Evolutionary conservation across 2,329 filamentous ascomycete genomes (phyloP), one percentile per base, ranked within the genome.

Genomic region (Colletotrichum tropicicola): DNA sequence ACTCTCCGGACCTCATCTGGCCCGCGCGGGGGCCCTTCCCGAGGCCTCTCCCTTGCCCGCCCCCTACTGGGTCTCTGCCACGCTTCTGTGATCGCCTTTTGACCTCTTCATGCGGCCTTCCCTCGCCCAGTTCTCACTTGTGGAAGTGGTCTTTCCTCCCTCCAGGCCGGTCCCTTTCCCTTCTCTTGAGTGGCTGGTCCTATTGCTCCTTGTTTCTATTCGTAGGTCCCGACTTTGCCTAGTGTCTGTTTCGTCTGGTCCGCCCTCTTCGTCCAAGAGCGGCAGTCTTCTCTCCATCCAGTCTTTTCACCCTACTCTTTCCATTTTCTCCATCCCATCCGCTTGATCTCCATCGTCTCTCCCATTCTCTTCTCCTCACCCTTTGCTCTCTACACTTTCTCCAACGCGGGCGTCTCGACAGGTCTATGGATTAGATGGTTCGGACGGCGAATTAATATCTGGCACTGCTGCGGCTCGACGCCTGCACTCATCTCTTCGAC

Each of bases 231-330:
- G 62, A 68, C 63, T 70, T 68, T 66, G 69, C 70, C 69, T 73
- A 74, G 75, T 77, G 75, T 72, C 75, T 80, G 77, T 81, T 81
- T 82, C 80, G 79, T 79, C 78, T 76, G 70, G 75, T 77, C 77
- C 75, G 72, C 78, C 74, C 75, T 73, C 66, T 68, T 59, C 57
- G 60, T 64, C 62, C 67, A 64, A 52, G 58, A 56, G 55, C 56
- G 47, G 44, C 47, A 57, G 30, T 60, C 60, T 47, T 51, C 23
- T 48, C 41, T 60, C 63, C 41, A 55, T 60, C 45, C 58, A 32
- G 57, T 44, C 64, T 67, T 68, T 65, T 68, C 51, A 68, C 73
- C 32, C 65, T 52, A 70, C 70, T 66, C 65, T 69, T 68, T 57
- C 65, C 61, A 51, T 37, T 35, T 69, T 41, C 65, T 65, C 62